Evolutionary conservation across 352 stramenopile genomes (phyloP).

Genomic region (Plasmopara viticola): DNA sequence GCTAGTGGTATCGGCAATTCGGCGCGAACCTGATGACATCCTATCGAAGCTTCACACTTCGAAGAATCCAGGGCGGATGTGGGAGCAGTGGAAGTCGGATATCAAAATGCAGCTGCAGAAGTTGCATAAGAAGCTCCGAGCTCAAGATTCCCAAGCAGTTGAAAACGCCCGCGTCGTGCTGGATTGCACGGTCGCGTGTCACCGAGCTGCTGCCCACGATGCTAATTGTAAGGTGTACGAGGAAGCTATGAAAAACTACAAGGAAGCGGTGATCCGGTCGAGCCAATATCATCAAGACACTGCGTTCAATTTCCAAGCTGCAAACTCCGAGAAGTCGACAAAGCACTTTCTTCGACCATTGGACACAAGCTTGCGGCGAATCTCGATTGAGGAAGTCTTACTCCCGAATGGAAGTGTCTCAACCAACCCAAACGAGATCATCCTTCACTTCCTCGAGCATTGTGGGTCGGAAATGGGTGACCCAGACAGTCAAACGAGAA

Average conservation of each 20-base stretch:
- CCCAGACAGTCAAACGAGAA: background rate
- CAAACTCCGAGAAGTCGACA: background rate
- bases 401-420: background rate
- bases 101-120: background rate
- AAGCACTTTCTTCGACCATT: background rate
- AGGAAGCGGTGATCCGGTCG: background rate
- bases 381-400: background rate
- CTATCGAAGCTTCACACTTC: background rate
- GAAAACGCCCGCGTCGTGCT: background rate
- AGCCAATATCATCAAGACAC: no score
- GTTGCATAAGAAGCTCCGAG: background rate
- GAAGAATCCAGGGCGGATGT: background rate
- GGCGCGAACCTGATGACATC: background rate
- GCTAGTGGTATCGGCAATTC: background rate
- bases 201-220: background rate
- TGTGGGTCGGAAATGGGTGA: background rate
- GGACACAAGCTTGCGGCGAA: background rate
- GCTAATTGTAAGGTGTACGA: background rate
- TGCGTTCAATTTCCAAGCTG: background rate
- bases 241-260: background rate
- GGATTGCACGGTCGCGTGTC: background rate
- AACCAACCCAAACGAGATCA: background rate
- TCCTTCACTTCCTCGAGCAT: background rate
- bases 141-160: background rate
- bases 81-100: background rate